Conservation (phyloP, 768 basidiomycete genomes). For the Gloeopeniophorella convolvens region DNA sequence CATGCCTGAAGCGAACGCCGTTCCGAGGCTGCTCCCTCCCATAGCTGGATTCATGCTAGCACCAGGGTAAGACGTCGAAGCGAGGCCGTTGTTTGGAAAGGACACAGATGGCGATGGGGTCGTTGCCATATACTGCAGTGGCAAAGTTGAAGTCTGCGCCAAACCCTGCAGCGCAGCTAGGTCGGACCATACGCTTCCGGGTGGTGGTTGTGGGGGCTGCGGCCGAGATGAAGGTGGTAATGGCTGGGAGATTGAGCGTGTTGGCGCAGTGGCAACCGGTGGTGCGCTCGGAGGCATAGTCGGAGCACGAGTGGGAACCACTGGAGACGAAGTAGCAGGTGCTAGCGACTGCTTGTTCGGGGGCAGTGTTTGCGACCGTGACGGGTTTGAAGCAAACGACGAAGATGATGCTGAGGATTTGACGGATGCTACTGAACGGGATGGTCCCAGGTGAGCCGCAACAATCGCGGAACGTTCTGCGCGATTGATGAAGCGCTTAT, state of each 20-base stretch:
- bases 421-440: constrained; percentile 24
- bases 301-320: neutral
- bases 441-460: constrained; percentile 27
- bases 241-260: constrained; percentile 34
- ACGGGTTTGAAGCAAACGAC: neutral
- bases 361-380: constrained; percentile 22
- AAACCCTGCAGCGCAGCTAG: constrained; percentile 23
- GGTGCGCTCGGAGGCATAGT: neutral
- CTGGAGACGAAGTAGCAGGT: constrained; percentile 5
- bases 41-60: constrained; percentile 14
- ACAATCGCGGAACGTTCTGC: constrained; percentile 23
- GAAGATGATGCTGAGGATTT: constrained; percentile 10
- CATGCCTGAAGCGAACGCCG: neutral
- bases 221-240: constrained; percentile 15
- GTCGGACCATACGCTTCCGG: constrained; percentile 22
- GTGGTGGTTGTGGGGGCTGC: constrained; percentile 6
- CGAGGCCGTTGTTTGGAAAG: too few relatives aligned
- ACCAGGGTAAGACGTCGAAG: neutral
- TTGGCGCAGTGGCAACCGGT: constrained; percentile 13
- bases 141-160: constrained; percentile 22
- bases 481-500: constrained; percentile 54
- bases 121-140: constrained; percentile 23
- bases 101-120: constrained; percentile 16
- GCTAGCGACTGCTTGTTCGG: constrained; percentile 15
- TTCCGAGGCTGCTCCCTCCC: constrained; percentile 21